A percentile compares a stretch with the other conserved stretches of the same genome.
Conservation (phyloP, 1,284 basidiomycete genomes). For the Chiua sp. region DNA sequence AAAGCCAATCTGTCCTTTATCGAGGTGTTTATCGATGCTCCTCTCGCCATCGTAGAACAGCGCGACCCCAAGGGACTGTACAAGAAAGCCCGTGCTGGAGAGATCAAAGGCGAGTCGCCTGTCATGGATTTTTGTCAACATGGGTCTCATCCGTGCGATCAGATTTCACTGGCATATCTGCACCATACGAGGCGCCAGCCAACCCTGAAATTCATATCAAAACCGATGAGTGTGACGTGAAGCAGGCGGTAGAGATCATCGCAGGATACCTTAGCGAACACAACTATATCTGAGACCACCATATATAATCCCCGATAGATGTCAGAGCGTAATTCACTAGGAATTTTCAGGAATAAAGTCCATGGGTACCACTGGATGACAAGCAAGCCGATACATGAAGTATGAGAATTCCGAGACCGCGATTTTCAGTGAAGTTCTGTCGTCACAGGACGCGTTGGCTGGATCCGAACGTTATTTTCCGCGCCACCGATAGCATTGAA, state of each 20-base stretch:
- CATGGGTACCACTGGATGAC: slow-evolving; percentile 26
- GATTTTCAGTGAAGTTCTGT: slow-evolving; percentile 23
- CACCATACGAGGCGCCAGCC: slow-evolving; percentile 93
- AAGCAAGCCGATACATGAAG: slow-evolving; percentile 17
- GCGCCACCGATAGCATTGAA: slow-evolving; percentile 18
- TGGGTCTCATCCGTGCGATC: slow-evolving; percentile 14
- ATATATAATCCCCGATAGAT: slow-evolving; percentile 25
- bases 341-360: slow-evolving; percentile 15
- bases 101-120: slow-evolving; percentile 83
- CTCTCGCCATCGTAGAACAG: slow-evolving; percentile 86
- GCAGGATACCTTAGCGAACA: slow-evolving; percentile 80
- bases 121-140: not conserved
- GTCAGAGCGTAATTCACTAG: slow-evolving; percentile 12
- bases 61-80: slow-evolving; percentile 98
- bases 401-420: slow-evolving; percentile 6
- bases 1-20: slow-evolving; percentile 81
- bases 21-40: slow-evolving; percentile 96
- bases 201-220: slow-evolving; percentile 93
- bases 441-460: slow-evolving; percentile 12
- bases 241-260: slow-evolving; percentile 83
- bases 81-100: slow-evolving; percentile 95
- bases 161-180: slow-evolving; percentile 99
- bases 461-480: slow-evolving; percentile 16
- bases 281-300: slow-evolving; percentile 51
- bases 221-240: slow-evolving; percentile 84